Base-by-base conservation (phyloP, 2,329 filamentous ascomycete genomes). In the Colletotrichum sidae region DNA sequence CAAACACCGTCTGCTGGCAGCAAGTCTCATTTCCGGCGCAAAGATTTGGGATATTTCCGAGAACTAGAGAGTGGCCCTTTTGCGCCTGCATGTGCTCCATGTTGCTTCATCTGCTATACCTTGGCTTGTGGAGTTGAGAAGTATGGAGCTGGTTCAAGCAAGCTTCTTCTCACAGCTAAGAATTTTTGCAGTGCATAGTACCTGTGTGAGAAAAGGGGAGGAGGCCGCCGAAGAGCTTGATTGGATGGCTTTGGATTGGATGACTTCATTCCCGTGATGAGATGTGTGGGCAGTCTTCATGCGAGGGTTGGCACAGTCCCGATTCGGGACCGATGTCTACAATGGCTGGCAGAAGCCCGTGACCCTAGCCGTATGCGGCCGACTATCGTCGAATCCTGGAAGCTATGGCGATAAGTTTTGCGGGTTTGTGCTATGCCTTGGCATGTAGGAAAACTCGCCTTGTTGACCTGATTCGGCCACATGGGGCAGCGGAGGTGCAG, bases 221-320 rank as follows among this genome's bases (percentile, higher is more conserved):
- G 45, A 57, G 53, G 13, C 8, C 35, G 46, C 46, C 7, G 8
- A 49, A 59, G 60, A 54, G 49, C 60, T 64, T 64, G 17, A 56
- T 11, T 9, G 10, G 38, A 61, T 51, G 38, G 25, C 4, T 25
- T 25, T 25, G 25, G 25, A 46, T 17, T 25, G 44, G 44, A 46
- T 46, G 44, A 46, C 44, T 46, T 53, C 54, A 47, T 53, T 35
- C 55, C 39, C n/a, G 5, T 37, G 42, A 61, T 25, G 49, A 49
- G 33, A 42, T 58, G 47, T 42, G 59, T 57, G 35, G 60, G 47
- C 34, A 41, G 4, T 41, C 39, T 52, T 47, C 45, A 52, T 63
- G 54, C 38, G 41, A 63, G 34, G 49, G 8, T 54, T 49, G 35
- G 42, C 8, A 38, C 11, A 3, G 15, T 59, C 49, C 41, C 34